phyloP scores from a whole-genome alignment of 176 grass and related monocot species.

The Carex littledalei region DNA sequence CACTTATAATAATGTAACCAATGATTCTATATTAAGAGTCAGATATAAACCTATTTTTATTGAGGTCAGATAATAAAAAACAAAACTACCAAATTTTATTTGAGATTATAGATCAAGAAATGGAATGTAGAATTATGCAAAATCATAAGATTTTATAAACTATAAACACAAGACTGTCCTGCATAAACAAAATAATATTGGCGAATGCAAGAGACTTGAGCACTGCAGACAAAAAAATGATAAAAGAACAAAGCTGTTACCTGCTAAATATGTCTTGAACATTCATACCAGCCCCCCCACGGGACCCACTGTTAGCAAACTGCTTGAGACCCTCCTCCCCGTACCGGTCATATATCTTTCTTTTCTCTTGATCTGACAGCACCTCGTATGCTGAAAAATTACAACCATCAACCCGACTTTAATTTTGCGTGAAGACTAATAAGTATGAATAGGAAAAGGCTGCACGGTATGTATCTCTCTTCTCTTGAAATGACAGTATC shows the following conservation, averaged over 20 bases:
- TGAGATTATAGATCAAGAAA: neutral
- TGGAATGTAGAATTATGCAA: neutral
- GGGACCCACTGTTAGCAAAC: conserved; percentile 48
- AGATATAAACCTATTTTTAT: neutral
- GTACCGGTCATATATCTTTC: conserved; percentile 91
- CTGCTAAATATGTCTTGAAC: conserved; percentile 87
- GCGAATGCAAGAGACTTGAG: neutral
- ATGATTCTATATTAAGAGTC: neutral
- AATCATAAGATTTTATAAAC: neutral
- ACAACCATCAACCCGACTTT: neutral
- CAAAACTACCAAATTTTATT: neutral
- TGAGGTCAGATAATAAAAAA: neutral
- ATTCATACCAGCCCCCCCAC: conserved; percentile 77
- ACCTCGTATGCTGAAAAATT: conserved; percentile 72
- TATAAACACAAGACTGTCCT: neutral
- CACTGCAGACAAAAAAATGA: neutral
- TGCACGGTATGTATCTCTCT: neutral
- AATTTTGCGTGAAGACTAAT: neutral
- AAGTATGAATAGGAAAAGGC: neutral
- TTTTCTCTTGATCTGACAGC: conserved; percentile 84
- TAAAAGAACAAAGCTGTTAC: conserved; percentile 25
- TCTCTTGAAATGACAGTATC: neutral
- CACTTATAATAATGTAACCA: neutral
- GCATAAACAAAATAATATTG: neutral
- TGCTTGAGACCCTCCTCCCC: conserved; percentile 95